These are phyloP conservation scores for Ambrosiella xylebori DNA, from an alignment of 2,329 filamentous ascomycete species.

Conservation along the genomic window DNA sequence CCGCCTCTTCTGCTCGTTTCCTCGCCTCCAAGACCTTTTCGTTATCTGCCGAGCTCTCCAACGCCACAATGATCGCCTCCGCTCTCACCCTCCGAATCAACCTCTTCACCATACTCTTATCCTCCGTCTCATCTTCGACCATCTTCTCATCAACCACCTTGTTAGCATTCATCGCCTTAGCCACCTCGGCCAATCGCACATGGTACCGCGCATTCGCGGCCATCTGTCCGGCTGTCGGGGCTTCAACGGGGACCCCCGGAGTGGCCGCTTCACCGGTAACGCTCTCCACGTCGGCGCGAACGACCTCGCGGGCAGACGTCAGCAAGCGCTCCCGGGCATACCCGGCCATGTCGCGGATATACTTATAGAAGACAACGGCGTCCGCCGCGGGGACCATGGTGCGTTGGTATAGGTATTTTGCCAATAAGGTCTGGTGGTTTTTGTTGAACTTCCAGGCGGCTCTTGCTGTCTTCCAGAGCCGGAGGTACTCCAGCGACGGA, in stretches of 20 bases:
- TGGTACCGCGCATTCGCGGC: conserved; percentile 29
- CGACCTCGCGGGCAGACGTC: conserved; percentile 45
- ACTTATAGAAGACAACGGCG: conserved; percentile 53
- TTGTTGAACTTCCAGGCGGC: conserved; percentile 91
- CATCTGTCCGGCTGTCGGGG: conserved; percentile 13
- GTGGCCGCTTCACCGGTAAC: conserved; percentile 26
- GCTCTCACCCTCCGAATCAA: conserved; percentile 47
- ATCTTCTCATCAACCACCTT: conserved; percentile 33
- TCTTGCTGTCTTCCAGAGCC: conserved; percentile 53
- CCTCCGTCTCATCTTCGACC: conserved; percentile 23
- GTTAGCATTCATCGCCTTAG: conserved; percentile 24
- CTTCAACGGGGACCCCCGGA: not conserved
- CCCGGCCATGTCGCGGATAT: conserved; percentile 65
- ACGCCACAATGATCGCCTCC: conserved; percentile 37
- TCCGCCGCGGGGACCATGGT: conserved; percentile 53
- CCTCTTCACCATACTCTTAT: conserved; percentile 30
- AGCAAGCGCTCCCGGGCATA: conserved; percentile 51
- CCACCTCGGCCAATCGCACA: conserved; percentile 36
- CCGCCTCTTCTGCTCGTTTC: conserved; percentile 14
- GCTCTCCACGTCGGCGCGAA: conserved; percentile 37
- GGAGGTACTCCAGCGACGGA: conserved; percentile 59
- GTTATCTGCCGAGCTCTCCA: conserved; percentile 32
- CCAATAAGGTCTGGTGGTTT: conserved; percentile 67
- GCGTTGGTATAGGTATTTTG: conserved; percentile 65
- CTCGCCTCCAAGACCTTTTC: conserved; percentile 9